Conservation (phyloP, 2,329 filamentous ascomycete genomes). For the Xylaria sp. region DNA sequence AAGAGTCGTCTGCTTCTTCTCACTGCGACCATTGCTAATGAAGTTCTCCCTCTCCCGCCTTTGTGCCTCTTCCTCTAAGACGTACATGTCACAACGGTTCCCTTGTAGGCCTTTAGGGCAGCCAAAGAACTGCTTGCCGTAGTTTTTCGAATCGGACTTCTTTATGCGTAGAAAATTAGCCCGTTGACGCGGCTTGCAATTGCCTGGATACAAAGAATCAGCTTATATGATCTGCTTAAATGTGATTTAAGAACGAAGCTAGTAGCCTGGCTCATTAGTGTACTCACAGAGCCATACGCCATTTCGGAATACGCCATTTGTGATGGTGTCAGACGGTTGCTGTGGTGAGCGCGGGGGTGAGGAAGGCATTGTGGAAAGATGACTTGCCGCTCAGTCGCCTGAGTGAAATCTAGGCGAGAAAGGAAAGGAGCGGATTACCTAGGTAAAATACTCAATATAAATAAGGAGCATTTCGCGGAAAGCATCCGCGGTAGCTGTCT, state of each 20-base stretch:
- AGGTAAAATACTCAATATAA: background rate
- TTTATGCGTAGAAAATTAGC: slow-evolving; percentile 56
- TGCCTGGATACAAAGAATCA: slow-evolving; percentile 42
- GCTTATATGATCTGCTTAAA: background rate
- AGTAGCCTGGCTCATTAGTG: background rate
- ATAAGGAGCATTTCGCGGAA: background rate
- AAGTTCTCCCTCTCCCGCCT: slow-evolving; percentile 52
- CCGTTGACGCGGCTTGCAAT: slow-evolving; percentile 57
- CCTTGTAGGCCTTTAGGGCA: slow-evolving; percentile 54
- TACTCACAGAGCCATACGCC: slow-evolving; percentile 50
- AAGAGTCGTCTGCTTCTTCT: slow-evolving; percentile 43
- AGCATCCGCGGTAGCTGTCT: background rate
- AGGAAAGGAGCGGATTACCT: background rate
- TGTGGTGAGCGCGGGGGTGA: slow-evolving; percentile 16
- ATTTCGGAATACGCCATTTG: slow-evolving; percentile 40
- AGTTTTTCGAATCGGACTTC: slow-evolving; percentile 53
- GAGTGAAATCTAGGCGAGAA: background rate
- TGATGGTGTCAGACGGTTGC: background rate
- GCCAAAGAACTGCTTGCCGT: slow-evolving; percentile 59
- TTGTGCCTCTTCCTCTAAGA: slow-evolving; percentile 61
- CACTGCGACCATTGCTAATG: slow-evolving; percentile 52
- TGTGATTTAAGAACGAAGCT: background rate
- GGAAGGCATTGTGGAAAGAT: background rate
- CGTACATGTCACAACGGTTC: slow-evolving; percentile 59
- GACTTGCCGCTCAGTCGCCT: background rate